These are phyloP conservation scores for Serendipita sp. DNA, from an alignment of 768 basidiomycete genomes.

Conservation along the genomic window DNA sequence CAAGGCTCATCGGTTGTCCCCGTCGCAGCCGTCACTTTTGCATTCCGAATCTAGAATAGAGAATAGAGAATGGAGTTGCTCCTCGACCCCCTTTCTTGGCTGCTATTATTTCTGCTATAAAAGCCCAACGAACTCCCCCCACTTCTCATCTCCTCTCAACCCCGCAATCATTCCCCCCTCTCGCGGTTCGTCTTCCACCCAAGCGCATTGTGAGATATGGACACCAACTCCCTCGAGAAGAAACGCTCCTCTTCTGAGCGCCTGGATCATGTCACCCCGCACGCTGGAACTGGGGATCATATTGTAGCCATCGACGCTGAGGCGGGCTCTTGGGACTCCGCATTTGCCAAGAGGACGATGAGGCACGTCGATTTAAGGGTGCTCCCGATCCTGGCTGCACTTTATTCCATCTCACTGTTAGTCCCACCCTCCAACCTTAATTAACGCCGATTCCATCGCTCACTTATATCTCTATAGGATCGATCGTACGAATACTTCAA, in stretches of 20 bases:
- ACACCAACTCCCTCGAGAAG: not conserved
- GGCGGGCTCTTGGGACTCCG: not conserved
- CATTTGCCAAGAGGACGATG: slow-evolving; percentile 1
- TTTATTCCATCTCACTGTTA: not conserved
- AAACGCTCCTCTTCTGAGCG: not conserved
- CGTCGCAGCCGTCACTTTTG: too few species aligned
- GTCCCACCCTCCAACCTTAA: not conserved
- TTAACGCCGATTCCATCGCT: not conserved
- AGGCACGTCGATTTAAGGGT: not conserved
- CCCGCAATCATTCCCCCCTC: too few species aligned
- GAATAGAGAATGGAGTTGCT: too few species aligned
- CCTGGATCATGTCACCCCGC: not conserved
- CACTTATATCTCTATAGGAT: not conserved
- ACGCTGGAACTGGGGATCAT: slow-evolving; percentile 25
- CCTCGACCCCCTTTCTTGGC: too few species aligned
- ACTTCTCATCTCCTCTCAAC: too few species aligned
- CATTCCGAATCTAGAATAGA: too few species aligned
- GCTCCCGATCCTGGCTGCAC: not conserved
- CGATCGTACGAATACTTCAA: slow-evolving; percentile 1
- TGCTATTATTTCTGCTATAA: too few species aligned
- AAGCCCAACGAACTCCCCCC: too few species aligned
- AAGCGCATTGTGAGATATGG: not conserved
- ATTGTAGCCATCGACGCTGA: slow-evolving; percentile 64
- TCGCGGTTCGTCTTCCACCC: too few species aligned
- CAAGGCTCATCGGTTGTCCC: too few species aligned